Evolutionary conservation across 2,329 filamentous ascomycete species (phyloP).

Genomic region (Metarhizium album): DNA sequence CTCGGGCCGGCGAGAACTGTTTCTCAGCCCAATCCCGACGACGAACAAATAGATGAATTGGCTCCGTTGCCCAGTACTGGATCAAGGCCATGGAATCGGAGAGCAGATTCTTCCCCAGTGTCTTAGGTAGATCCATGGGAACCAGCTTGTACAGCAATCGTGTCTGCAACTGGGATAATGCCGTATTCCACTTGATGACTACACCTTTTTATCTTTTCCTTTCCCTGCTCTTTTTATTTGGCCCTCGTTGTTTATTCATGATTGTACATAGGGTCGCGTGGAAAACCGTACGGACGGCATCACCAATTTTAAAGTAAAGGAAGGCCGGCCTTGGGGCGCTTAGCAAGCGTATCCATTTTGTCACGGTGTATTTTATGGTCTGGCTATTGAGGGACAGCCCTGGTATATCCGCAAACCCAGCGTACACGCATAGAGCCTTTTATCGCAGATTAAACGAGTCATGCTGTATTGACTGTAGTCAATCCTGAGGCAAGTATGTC

Average conservation of each 20-base stretch:
- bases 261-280: background rate
- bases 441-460: background rate
- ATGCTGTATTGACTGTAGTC: background rate
- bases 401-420: background rate
- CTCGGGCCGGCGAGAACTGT: constrained; percentile 10
- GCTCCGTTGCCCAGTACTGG: constrained; percentile 15
- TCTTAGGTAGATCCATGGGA: constrained; percentile 12
- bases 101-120: constrained; percentile 16
- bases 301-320: background rate
- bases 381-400: background rate
- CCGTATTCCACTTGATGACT: background rate
- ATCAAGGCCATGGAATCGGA: constrained; percentile 15
- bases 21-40: constrained; percentile 16
- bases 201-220: too few relatives aligned
- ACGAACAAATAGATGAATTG: constrained; percentile 14
- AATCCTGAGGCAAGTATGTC: background rate
- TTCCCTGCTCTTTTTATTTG: background rate
- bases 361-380: background rate
- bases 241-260: background rate
- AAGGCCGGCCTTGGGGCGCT: background rate
- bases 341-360: background rate
- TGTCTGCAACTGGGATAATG: background rate
- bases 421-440: background rate
- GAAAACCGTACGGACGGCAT: background rate
- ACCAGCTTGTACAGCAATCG: background rate